phyloP scores from a whole-genome alignment of 495 filamentous ascomycete genomes.

The Chaetomium tenue region DNA sequence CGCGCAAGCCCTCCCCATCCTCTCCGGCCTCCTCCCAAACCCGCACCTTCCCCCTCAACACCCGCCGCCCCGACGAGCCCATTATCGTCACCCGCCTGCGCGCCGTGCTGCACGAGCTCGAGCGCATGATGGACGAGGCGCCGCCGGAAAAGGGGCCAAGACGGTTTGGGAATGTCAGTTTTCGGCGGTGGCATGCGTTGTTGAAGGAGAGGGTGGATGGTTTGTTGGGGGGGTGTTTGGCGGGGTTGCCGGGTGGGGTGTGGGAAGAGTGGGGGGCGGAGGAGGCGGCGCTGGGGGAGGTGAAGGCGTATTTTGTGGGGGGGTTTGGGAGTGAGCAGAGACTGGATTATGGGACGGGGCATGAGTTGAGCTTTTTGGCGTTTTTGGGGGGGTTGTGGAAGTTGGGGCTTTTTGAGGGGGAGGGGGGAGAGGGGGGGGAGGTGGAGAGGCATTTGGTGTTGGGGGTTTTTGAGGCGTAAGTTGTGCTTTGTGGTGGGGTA shows the following conservation, averaged over 20 bases:
- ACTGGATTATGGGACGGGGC: slow-evolving; percentile 93
- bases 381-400: slow-evolving; percentile 81
- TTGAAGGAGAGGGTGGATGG: slow-evolving; percentile 57
- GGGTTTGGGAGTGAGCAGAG: slow-evolving; percentile 85
- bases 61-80: slow-evolving; percentile 28
- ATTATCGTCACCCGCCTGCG: slow-evolving; percentile 62
- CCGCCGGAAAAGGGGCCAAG: slow-evolving; percentile 83
- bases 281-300: slow-evolving; percentile 50
- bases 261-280: slow-evolving; percentile 13
- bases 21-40: slow-evolving; percentile 11
- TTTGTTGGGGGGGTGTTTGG: slow-evolving; percentile 58
- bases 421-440: slow-evolving; percentile 23
- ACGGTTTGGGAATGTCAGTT: slow-evolving; percentile 87
- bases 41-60: slow-evolving; percentile 49
- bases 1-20: slow-evolving; percentile 43
- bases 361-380: slow-evolving; percentile 91
- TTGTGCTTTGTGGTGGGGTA: slow-evolving; percentile 29
- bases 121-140: slow-evolving; percentile 67
- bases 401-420: slow-evolving; percentile 19
- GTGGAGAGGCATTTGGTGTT: slow-evolving; percentile 73
- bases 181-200: slow-evolving; percentile 75
- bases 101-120: slow-evolving; percentile 58
- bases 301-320: slow-evolving; percentile 77
- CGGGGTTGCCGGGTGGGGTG: slow-evolving; percentile 16
- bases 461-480: slow-evolving; percentile 77